Base-by-base conservation (phyloP, 345 rosid genomes). In the Camelina laxa region DNA sequence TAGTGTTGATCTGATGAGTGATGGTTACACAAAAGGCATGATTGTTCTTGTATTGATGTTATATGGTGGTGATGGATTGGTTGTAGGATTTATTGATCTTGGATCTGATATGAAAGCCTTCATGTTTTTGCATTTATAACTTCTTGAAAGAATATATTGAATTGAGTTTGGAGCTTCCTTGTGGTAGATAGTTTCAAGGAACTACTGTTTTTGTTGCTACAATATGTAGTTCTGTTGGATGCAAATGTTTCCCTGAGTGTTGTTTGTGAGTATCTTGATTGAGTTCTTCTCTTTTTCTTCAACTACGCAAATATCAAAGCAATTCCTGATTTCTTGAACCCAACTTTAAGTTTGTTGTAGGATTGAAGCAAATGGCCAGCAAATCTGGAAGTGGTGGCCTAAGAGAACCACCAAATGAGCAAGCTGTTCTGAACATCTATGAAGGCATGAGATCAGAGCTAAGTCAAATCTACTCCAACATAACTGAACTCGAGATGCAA, bases 401-500 rank as follows among this genome's bases (percentile, higher is more conserved):
- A 3, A 82, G 81, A 69, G 89, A 84, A 61, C 87, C 88, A 6
- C 75, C 82, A 16, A 90, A 82, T 41, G 99, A 95, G 80, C 97
- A 91, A 78, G 84, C 85, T 30, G 86, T 92, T 74, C 89, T 89
- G 14, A 89, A 88, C 64, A 79, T 74, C 15, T 92, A 95, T 20
- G 86, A 84, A 51, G 75, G 84, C 24, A 68, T 92, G 88, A 87
- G 90, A 82, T 74, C 89, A 42, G 98, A 94, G 60, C 87, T 91
- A 9, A 94, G 88, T 75, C 98, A 94, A 70, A 87, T 94, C 71
- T 91, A 90, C 80, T 87, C 97, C 0, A 94, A 94, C 84, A 88
- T 94, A 48, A 94, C 96, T 0, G 97, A 94, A 36, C 87, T 91
- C 74, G 98, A 94, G 88, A 88, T 94, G 97, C 97, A 88, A 80